phyloP scores from a whole-genome alignment of 768 basidiomycete species.

The Pleurotus salmoneostramineus region DNA sequence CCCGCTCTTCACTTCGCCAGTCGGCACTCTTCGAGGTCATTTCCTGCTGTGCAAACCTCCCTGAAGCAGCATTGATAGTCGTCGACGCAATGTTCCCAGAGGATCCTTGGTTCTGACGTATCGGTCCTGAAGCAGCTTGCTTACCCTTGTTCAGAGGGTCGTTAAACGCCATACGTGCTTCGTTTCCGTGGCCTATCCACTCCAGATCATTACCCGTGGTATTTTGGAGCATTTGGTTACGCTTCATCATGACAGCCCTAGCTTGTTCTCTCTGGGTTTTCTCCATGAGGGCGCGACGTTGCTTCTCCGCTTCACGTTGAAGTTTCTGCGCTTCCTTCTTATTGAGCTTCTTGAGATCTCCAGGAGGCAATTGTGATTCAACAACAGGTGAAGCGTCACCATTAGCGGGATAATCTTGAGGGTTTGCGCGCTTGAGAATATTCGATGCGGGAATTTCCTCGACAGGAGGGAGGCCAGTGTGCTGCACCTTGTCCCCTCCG shows the following conservation, averaged over 20 bases:
- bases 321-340: constrained; percentile 82
- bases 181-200: constrained; percentile 48
- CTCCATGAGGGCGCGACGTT: constrained; percentile 72
- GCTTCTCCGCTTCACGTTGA: constrained; percentile 79
- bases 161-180: constrained; percentile 37
- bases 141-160: constrained; percentile 43
- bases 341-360: constrained; percentile 65
- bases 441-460: constrained; percentile 62
- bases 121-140: constrained; percentile 55
- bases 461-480: constrained; percentile 60
- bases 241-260: constrained; percentile 89
- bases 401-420: constrained; percentile 69
- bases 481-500: constrained; percentile 67
- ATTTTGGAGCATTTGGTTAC: constrained; percentile 68
- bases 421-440: constrained; percentile 73
- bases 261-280: constrained; percentile 83
- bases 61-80: constrained; percentile 60
- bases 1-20: constrained; percentile 57
- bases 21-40: constrained; percentile 28
- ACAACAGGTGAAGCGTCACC: constrained; percentile 52
- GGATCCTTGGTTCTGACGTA: constrained; percentile 52
- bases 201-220: constrained; percentile 53
- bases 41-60: constrained; percentile 37
- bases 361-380: constrained; percentile 29
- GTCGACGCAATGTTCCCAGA: constrained; percentile 36